A percentile compares a stretch with the other conserved stretches of the same genome.
Conservation (phyloP, 192 early-diverging fungal genomes). For the Anaeromyces robustus region DNA sequence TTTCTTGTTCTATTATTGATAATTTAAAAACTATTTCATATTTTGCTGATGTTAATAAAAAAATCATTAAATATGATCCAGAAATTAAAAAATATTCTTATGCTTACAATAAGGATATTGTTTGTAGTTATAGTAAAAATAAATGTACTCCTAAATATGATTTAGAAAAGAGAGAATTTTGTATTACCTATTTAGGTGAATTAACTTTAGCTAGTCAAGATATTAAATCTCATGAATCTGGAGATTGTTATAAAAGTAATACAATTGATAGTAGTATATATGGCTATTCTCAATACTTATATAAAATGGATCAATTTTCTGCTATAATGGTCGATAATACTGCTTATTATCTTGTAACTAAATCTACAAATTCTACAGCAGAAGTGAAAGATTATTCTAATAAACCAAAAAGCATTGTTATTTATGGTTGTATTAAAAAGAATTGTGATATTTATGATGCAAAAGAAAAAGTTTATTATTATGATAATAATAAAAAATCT, state of each 20-base stretch:
- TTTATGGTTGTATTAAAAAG: neutral
- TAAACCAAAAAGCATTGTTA: neutral
- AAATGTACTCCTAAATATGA: neutral
- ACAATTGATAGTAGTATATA: neutral
- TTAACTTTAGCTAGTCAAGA: neutral
- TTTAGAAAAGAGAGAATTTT: neutral
- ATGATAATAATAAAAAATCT: neutral
- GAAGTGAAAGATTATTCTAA: neutral
- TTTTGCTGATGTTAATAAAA: neutral
- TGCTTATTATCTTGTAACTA: neutral
- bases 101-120: neutral
- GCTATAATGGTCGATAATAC: neutral
- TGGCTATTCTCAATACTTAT: neutral
- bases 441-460: neutral
- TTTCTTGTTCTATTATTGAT: neutral
- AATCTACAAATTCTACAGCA: neutral
- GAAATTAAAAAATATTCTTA: neutral
- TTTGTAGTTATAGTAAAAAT: neutral
- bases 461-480: neutral
- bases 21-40: neutral
- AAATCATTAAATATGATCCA: neutral
- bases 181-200: neutral
- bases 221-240: neutral
- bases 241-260: neutral
- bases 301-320: neutral